Percentiles rank a stretch among this genome's conserved stretches.
These are phyloP conservation scores for Termitomyces bulborhizus DNA, from an alignment of 768 basidiomycete genomes.

Conservation along the genomic window DNA sequence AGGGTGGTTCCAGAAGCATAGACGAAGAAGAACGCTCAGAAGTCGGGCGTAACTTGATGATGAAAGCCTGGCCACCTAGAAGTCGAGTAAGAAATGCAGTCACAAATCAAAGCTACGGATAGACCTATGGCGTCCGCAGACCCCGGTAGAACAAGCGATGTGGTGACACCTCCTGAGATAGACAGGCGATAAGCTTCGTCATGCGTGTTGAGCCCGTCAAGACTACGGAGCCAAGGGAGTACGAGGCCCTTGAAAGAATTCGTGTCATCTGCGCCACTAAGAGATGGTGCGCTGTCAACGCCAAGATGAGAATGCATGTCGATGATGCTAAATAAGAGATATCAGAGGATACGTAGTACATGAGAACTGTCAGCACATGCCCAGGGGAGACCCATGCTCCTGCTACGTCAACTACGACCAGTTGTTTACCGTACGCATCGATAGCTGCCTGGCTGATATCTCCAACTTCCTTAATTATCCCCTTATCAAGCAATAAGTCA, in stretches of 20 bases:
- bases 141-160: slow-evolving; percentile 70
- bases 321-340: slow-evolving; percentile 23
- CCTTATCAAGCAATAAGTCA: slow-evolving; percentile 57
- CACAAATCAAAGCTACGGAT: neutral
- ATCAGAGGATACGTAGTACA: neutral
- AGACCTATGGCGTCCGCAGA: slow-evolving; percentile 59
- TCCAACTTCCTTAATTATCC: slow-evolving; percentile 56
- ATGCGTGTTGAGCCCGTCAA: slow-evolving; percentile 79
- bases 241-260: slow-evolving; percentile 48
- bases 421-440: slow-evolving; percentile 9
- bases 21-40: slow-evolving; percentile 62
- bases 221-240: slow-evolving; percentile 62
- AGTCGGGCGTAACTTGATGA: slow-evolving; percentile 74
- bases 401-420: slow-evolving; percentile 43
- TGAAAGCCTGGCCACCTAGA: slow-evolving; percentile 70
- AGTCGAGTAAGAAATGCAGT: neutral
- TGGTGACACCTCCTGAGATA: slow-evolving; percentile 76
- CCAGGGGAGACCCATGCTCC: slow-evolving; percentile 56
- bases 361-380: slow-evolving; percentile 18
- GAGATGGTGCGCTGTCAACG: slow-evolving; percentile 23
- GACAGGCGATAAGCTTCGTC: slow-evolving; percentile 64
- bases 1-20: slow-evolving; percentile 77
- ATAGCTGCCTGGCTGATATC: slow-evolving; percentile 21
- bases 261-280: slow-evolving; percentile 40
- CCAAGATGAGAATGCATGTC: slow-evolving; percentile 44